Conservation (phyloP, 2,329 filamentous ascomycete species). For the Diaporthe australafricana region DNA sequence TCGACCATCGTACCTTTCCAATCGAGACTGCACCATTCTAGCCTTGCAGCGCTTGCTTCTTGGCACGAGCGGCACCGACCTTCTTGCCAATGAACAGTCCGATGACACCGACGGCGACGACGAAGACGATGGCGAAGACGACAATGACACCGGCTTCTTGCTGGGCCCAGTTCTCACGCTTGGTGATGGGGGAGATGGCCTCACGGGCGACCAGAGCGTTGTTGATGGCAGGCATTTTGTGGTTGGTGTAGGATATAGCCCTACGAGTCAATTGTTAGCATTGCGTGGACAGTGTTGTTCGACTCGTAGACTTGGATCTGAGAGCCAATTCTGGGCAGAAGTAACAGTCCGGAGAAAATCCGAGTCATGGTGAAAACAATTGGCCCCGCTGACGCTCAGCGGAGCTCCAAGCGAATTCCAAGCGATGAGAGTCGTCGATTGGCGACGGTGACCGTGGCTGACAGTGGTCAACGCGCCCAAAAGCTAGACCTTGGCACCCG, state of each 20-base stretch:
- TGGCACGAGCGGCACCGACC: conserved; percentile 44
- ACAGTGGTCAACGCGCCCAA: conserved; percentile 16
- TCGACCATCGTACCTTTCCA: neutral
- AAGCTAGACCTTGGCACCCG: conserved; percentile 35
- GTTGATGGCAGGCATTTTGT: conserved; percentile 51
- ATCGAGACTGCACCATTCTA: neutral
- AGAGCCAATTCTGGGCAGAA: neutral
- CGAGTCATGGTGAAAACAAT: neutral
- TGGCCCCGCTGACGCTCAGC: conserved; percentile 11
- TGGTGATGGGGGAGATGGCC: conserved; percentile 56
- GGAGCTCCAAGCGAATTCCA: conserved; percentile 15
- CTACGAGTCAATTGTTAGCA: conserved; percentile 23
- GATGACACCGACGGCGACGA: conserved; percentile 63
- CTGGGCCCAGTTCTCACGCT: conserved; percentile 69
- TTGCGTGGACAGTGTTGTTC: neutral
- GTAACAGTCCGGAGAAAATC: neutral
- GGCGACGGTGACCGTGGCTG: conserved; percentile 21
- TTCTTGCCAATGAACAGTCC: conserved; percentile 57
- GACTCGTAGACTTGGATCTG: neutral
- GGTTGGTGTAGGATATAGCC: conserved; percentile 10
- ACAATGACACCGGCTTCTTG: conserved; percentile 70
- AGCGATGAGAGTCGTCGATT: conserved; percentile 21
- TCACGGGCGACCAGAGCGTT: conserved; percentile 48
- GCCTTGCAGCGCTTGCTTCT: conserved; percentile 17
- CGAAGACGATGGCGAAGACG: conserved; percentile 70